Base-by-base conservation (phyloP, 2,329 filamentous ascomycete species). In the Hirsutella minnesotensis region DNA sequence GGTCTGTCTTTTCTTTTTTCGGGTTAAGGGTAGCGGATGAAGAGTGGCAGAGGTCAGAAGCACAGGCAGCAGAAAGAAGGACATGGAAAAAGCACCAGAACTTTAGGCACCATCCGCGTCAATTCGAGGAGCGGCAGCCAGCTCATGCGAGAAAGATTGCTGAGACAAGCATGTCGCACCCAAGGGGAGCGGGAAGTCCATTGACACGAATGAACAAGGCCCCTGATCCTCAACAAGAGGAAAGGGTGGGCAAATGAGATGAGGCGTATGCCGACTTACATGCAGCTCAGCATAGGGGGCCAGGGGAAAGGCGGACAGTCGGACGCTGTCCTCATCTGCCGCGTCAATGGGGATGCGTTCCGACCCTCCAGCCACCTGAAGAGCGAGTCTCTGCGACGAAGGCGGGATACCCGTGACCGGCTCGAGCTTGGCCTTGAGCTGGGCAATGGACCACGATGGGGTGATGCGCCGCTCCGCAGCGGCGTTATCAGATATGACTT, bases 341-440 rank as follows among this genome's bases (percentile, higher is more conserved):
- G 81, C 81, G 55, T 81, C 73, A 53, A 94, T 69, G 41, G 81
- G 63, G 50, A 86, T 71, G 47, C 70, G 70, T 49, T 80, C 73
- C 53, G 78, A 72, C 29, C 58, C 58, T 44, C 67, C 64, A 39
- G 51, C 45, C 15, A 79, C 68, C 59, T 81, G 85, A 57, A 95
- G 70, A 24, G 71, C 79, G 47, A 98, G 73, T 48, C 71, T 77
- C 62, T 96, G 92, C 46, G 74, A 79, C 24, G 74, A 75, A 10
- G 89, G 85, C 15, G 92, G 90, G 31, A 96, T 80, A 47, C 92
- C 92, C 2, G 90, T 96, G 64, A 96, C 81, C 47, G 87, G 83
- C 64, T 96, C 90, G 41, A 98, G 79, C 63, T 92, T 94, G 42
- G 73, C 66, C 67, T 90, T 95, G 54, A 96, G 74, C 55, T 86